A percentile compares a stretch with the other conserved stretches of the same genome.
These are phyloP conservation scores for Quercus phellos DNA, from an alignment of 331 rosid species.

Conservation along the genomic window DNA sequence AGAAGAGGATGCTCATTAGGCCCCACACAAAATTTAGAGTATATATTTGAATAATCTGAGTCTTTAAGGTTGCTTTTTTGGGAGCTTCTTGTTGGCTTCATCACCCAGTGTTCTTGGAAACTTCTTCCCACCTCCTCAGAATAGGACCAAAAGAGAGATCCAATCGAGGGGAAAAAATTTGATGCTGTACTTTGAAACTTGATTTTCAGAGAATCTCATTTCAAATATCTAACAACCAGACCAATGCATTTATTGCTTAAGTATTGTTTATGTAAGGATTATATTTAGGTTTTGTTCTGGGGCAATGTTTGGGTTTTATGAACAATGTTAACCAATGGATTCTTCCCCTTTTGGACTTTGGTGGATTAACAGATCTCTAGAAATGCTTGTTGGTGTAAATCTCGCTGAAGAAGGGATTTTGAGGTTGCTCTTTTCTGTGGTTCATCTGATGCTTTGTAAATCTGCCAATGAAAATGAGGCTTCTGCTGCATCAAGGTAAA, in stretches of 20 bases:
- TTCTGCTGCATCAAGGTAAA: constrained; percentile 91
- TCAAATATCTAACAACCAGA: neutral
- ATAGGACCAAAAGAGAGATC: neutral
- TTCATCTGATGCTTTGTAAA: constrained; percentile 71
- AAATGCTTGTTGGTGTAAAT: constrained; percentile 83
- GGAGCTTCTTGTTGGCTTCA: neutral
- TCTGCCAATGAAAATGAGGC: constrained; percentile 73
- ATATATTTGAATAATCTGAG: neutral
- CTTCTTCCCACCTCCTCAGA: neutral
- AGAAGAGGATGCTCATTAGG: neutral
- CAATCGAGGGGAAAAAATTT: neutral
- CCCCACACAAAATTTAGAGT: neutral
- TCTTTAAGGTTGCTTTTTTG: neutral
- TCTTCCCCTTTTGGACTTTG: constrained; percentile 43
- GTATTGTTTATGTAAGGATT: constrained; percentile 12
- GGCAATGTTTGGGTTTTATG: constrained; percentile 23
- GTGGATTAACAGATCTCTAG: constrained; percentile 79
- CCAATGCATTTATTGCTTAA: neutral
- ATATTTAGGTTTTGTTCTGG: constrained; percentile 1
- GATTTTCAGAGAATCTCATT: neutral
- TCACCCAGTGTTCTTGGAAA: neutral
- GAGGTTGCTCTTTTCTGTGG: constrained; percentile 80
- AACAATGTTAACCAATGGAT: constrained; percentile 40
- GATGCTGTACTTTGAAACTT: neutral
- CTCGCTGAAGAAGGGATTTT: constrained; percentile 84